Conservation (phyloP, 345 rosid species). For the Leavenworthia alabamica region DNA sequence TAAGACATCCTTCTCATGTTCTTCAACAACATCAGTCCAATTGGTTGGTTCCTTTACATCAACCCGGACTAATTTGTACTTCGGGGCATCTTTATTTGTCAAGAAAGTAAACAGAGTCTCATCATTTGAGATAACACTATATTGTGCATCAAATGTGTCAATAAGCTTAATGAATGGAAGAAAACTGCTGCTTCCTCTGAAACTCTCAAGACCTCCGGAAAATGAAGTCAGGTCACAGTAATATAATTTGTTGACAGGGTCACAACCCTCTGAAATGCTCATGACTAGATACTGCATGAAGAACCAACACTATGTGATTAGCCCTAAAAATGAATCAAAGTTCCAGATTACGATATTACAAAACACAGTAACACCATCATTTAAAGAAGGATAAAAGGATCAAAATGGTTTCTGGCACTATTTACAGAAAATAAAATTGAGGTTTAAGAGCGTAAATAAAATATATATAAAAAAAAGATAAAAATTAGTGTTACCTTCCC, state of each 20-base stretch:
- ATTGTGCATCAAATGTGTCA: conserved; percentile 63
- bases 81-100: conserved; percentile 82
- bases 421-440: background rate
- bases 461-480: too few relatives aligned
- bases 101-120: conserved; percentile 62
- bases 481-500: too few relatives aligned
- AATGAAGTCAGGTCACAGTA: conserved; percentile 65
- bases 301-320: too few relatives aligned
- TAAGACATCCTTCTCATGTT: conserved; percentile 73
- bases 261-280: conserved; percentile 51
- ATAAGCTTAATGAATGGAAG: conserved; percentile 76
- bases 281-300: conserved; percentile 65
- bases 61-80: conserved; percentile 72
- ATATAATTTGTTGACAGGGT: conserved; percentile 80
- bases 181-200: conserved; percentile 39
- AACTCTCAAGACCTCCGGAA: conserved; percentile 61
- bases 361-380: too few relatives aligned
- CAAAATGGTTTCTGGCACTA: too few relatives aligned
- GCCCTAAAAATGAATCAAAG: too few relatives aligned
- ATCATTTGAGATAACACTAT: conserved; percentile 67
- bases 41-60: conserved; percentile 64
- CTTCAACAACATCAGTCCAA: conserved; percentile 73
- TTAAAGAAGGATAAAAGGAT: too few relatives aligned
- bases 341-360: too few relatives aligned
- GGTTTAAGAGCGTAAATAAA: background rate